A percentile compares a stretch with the other conserved stretches of the same genome.
Evolutionary conservation across 805 yeast genomes (phyloP).

Genomic region (Wickerhamiella nectarea): DNA sequence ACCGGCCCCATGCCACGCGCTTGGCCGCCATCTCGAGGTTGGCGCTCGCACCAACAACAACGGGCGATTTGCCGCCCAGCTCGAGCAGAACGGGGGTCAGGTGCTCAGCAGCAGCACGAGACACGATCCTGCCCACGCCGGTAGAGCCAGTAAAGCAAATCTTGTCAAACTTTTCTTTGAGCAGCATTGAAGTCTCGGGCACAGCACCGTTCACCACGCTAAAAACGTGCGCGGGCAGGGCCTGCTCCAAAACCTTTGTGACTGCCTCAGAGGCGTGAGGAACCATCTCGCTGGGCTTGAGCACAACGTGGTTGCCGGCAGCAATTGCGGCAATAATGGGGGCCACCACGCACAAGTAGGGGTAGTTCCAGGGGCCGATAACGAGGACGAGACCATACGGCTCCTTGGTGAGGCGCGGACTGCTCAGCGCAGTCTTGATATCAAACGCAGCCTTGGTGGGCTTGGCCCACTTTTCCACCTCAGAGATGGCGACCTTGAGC

Average conservation of each 20-base stretch:
- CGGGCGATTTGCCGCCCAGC: constrained; percentile 89
- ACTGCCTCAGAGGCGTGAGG: constrained; percentile 48
- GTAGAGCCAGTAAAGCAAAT: constrained; percentile 78
- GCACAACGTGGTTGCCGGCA: constrained; percentile 67
- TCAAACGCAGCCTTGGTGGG: constrained; percentile 29
- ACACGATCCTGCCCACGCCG: constrained; percentile 61
- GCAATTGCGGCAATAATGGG: constrained; percentile 74
- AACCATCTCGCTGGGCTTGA: constrained; percentile 63
- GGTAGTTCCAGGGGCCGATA: constrained; percentile 73
- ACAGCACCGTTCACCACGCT: constrained; percentile 62
- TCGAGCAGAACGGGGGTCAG: constrained; percentile 73
- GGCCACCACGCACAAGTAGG: constrained; percentile 45
- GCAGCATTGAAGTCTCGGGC: constrained; percentile 44
- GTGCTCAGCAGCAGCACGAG: constrained; percentile 69
- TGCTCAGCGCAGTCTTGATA: constrained; percentile 16
- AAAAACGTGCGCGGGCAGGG: constrained; percentile 44
- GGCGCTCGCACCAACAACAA: constrained; percentile 42
- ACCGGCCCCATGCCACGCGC: constrained; percentile 67
- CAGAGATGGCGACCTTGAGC: constrained; percentile 42
- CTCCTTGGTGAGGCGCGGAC: constrained; percentile 17
- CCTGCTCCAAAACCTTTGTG: constrained; percentile 38
- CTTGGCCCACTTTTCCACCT: constrained; percentile 47
- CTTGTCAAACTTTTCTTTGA: constrained; percentile 59
- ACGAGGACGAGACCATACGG: constrained; percentile 55
- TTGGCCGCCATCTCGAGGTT: constrained; percentile 33